A percentile compares a stretch with the other conserved stretches of the same genome.
phyloP scores from a whole-genome alignment of 164 flowering plant genomes.

The Brasenia schreberi region DNA sequence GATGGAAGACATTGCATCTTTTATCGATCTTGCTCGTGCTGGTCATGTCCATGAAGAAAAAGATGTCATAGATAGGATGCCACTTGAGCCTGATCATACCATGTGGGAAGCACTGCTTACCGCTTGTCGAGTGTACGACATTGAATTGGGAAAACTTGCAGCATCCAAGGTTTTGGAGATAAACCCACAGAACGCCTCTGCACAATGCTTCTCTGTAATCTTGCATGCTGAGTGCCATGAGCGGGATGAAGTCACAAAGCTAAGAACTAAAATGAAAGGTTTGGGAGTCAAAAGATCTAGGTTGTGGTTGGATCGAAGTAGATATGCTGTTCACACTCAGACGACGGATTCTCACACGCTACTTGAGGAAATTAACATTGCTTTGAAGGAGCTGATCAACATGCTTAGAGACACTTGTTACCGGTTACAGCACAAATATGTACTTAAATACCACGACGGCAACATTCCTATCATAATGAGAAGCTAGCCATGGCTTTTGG shows the following conservation, averaged over 20 bases:
- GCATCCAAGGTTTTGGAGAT: constrained; percentile 7
- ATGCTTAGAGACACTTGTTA: constrained; percentile 1
- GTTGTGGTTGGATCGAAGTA: constrained; percentile 10
- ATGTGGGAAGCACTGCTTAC: constrained; percentile 13
- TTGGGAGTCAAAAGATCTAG: constrained; percentile 9
- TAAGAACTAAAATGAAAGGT: constrained; percentile 6
- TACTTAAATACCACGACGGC: constrained; percentile 3
- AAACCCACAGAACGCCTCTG: constrained; percentile 13
- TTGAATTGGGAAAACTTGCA: constrained; percentile 10
- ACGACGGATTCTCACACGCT: constrained; percentile 5
- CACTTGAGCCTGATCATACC: constrained; percentile 4
- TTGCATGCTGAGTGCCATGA: background rate
- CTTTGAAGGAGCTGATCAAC: constrained; percentile 2
- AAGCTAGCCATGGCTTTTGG: constrained; percentile 10
- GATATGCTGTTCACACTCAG: constrained; percentile 1
- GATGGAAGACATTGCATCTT: constrained; percentile 8
- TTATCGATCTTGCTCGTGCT: constrained; percentile 17
- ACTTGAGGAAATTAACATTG: constrained; percentile 5
- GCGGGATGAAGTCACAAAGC: constrained; percentile 5
- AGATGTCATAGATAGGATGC: constrained; percentile 6
- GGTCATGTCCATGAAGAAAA: constrained; percentile 12
- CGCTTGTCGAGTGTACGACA: constrained; percentile 11
- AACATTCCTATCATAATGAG: constrained; percentile 8
- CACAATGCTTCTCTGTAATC: constrained; percentile 9
- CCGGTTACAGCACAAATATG: background rate